Conservation (phyloP, 495 filamentous ascomycete genomes). For the Apiosordaria backusii region DNA sequence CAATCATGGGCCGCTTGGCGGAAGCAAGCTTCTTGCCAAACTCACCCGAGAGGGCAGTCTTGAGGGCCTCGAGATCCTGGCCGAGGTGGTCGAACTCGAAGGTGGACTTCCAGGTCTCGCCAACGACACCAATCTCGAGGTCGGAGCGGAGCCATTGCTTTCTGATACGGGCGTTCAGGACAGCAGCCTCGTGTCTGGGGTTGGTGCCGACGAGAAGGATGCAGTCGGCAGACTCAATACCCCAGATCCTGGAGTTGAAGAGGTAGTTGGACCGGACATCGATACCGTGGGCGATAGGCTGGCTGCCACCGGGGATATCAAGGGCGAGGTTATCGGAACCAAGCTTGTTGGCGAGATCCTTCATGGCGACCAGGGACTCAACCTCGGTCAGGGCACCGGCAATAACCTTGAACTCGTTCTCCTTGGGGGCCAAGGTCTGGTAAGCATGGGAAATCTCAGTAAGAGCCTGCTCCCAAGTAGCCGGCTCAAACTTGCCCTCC, state of each 20-base stretch:
- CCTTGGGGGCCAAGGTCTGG: conserved; percentile 69
- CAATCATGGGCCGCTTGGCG: conserved; percentile 93
- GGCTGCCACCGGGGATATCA: conserved; percentile 78
- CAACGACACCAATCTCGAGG: conserved; percentile 86
- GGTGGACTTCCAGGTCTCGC: conserved; percentile 84
- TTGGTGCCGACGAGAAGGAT: conserved; percentile 94
- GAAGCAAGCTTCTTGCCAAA: conserved; percentile 87
- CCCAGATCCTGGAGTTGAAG: conserved; percentile 92
- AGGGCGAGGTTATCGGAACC: conserved; percentile 93
- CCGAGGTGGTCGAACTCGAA: conserved; percentile 93
- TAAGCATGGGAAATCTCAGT: conserved; percentile 76
- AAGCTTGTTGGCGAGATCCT: conserved; percentile 92
- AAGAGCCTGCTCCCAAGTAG: conserved; percentile 90
- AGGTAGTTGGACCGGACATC: conserved; percentile 92
- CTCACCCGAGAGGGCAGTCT: conserved; percentile 75
- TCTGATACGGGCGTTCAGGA: conserved; percentile 90
- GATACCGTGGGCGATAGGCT: conserved; percentile 85
- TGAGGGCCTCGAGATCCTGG: conserved; percentile 67
- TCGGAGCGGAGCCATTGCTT: conserved; percentile 98
- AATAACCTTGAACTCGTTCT: conserved; percentile 92
- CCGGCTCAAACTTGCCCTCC: conserved; percentile 83
- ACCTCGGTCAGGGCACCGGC: conserved; percentile 87
- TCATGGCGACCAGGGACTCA: conserved; percentile 91
- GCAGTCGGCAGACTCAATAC: conserved; percentile 88
- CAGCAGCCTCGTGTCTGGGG: conserved; percentile 88